Evolutionary conservation across 345 rosid genomes (phyloP).

Genomic region (Pseudoturritis turrita): DNA sequence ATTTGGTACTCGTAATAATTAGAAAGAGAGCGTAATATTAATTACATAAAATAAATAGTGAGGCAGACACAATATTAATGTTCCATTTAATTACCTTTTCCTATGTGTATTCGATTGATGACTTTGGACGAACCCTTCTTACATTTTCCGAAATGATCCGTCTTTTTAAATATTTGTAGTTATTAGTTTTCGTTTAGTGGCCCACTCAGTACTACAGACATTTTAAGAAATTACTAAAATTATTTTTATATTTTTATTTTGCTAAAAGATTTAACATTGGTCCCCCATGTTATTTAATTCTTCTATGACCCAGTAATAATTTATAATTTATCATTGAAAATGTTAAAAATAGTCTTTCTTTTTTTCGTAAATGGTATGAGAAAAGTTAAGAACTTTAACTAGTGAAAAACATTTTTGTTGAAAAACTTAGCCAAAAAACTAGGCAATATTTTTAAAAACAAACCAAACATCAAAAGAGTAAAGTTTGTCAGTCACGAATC

Average conservation of each 20-base stretch:
- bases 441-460: neutral
- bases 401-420: neutral
- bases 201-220: neutral
- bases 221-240: neutral
- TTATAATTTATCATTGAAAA: neutral
- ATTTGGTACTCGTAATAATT: conserved; percentile 27
- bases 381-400: neutral
- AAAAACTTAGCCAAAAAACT: neutral
- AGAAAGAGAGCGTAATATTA: conserved; percentile 22
- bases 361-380: neutral
- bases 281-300: conserved; percentile 4
- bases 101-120: conserved; percentile 10
- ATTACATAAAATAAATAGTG: conserved; percentile 12
- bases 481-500: neutral
- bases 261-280: neutral
- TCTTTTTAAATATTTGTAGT: neutral
- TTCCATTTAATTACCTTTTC: neutral
- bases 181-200: conserved; percentile 13
- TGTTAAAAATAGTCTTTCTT: neutral
- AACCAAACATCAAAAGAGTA: neutral
- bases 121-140: conserved; percentile 23
- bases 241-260: neutral
- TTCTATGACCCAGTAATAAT: neutral
- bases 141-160: neutral
- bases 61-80: conserved; percentile 24